Base-by-base conservation (phyloP, 192 early-diverging fungal genomes). In the Umbelopsis vinacea region DNA sequence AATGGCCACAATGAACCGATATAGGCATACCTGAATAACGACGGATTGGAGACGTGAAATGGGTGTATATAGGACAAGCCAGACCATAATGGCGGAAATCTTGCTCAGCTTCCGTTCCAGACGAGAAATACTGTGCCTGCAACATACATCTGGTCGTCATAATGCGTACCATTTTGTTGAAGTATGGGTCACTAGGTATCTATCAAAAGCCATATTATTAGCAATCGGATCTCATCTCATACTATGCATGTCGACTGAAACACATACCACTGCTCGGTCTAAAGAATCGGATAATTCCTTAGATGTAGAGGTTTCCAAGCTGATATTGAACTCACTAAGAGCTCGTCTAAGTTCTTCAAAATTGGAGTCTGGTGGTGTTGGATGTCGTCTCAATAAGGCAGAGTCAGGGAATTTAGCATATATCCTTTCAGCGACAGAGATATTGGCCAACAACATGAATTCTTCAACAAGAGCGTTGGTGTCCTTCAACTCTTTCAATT, bases 31-130 rank as follows among this genome's bases (percentile, higher is more conserved):
- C 87, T 55, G 97, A 90, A 76, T 99, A 99, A 82, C 98, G 93
- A 73, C 98, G 90, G 81, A 99, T 99, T n/a, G 98, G 98, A 10
- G 94, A 96, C 2, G 98, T 99, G 71, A 99, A 99, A 76, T 99
- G 98, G 9, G 98, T 99, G 87, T 99, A 99, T 63, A 97, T 95
- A 15, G 89, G 86, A 7, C 87, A 85, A 5, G 95, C 94, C 29
- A 99, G 88, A 72, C 95, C 98, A 78, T 98, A 99, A 87, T 99
- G 98, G 29, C 72, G 77, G 80, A 90, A 97, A 5, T 86, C 77
- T 19, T 76, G 71, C 66, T 84, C 80, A 0, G 85, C 68, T n/a
- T 91, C 75, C 8, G 91, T 89, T 23, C 95, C 95, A 1, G 96
- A 94, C 55, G 92, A 95, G 82, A 99, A 99, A 74, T 99, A 99